Evolutionary conservation across 495 filamentous ascomycete species (phyloP), one percentile per base, ranked within the genome.

Genomic region (Penicillium lagena): DNA sequence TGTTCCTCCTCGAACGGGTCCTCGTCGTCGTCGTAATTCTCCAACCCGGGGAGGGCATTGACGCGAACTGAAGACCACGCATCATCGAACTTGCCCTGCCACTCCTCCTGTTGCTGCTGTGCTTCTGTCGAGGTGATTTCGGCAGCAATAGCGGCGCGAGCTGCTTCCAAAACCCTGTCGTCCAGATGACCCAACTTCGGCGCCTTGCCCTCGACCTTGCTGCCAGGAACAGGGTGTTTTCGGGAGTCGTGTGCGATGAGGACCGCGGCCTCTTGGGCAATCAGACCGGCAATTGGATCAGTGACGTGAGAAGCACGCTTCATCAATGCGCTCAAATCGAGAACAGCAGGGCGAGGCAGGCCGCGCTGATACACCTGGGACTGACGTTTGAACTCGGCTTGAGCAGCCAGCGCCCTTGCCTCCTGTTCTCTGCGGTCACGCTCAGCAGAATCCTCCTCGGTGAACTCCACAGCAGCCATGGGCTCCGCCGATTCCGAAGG

Each of bases 341-440:
- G 71, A 7, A 75, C 63, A 9, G 76, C 71, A 9, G 94, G 89
- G 30, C 93, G 80, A 30, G 93, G 93, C 31, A 98, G 66, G 12
- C 78, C 79, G 44, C 76, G 82, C 64, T 97, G 93, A 55, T 96
- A 79, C 10, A 91, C 90, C 52, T 96, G 91, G 0, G 87, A 93
- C 50, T 89, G 82, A 39, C 90, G 80, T 59, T 78, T 85, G 56
- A 86, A 83, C 48, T 97, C 93, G 15, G 85, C 77, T 27, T 78
- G 67, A 13, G 89, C 85, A 17, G 79, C 79, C 30, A 83, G 84
- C 56, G 94, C 80, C 14, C 75, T 77, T 2, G 82, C 71, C 49
- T 83, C 78, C 17, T 72, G 70, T 40, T 87, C 81, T 44, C 87
- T 74, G 43, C 79, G 76, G 61, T 97, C 93, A 15, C 83, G 78